Base-by-base conservation (phyloP, 2,329 filamentous ascomycete species). In the Penicillium hordei region DNA sequence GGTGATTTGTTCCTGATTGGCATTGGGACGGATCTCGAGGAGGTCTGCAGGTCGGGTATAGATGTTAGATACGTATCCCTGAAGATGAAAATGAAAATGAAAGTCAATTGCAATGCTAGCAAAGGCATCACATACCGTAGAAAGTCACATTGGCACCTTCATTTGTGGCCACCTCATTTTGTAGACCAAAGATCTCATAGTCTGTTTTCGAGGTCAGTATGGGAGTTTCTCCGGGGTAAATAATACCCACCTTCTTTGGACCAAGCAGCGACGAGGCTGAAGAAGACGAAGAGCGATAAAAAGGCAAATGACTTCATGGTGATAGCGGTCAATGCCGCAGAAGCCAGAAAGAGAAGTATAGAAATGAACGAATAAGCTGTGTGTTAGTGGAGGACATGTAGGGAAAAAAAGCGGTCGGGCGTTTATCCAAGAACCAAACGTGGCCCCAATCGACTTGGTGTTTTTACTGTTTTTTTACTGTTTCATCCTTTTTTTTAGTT, bases 181-280 rank as follows among this genome's bases (percentile, higher is more conserved):
- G 89, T 61, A 99, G 83, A 68, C 92, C 90, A 81, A 99, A 99
- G 79, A 99, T 97, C 79, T 99, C 94, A 73, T 95, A 91, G 78
- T 99, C 94, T 95, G 43, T 39, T 42, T 42, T 38, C 5, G 0
- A 31, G 25, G 43, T 53, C 27, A 29, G 17, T 55, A 42, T 50
- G 19, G 42, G 48, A 21, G 19, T 42, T 2, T 29, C 48, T 40
- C 40, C 25, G 31, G 31, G 48, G 42, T 27, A 40, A 48, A 57
- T 36, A 27, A 38, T 80, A 66, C 76, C n/a, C 34, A 89, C 90
- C 90, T 83, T 96, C 91, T 77, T 94, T 94, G 57, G 86, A 86
- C 91, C 92, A 96, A 46, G 90, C 90, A 49, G 86, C 84, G 59
- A 84, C 84, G 61, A 93, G 76, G 39, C 86, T 84, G 66, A 89